Evolutionary conservation across 148 eudicot species (phyloP), one percentile per base, ranked within the genome.

Genomic region (Rhododendron ferrugineum): DNA sequence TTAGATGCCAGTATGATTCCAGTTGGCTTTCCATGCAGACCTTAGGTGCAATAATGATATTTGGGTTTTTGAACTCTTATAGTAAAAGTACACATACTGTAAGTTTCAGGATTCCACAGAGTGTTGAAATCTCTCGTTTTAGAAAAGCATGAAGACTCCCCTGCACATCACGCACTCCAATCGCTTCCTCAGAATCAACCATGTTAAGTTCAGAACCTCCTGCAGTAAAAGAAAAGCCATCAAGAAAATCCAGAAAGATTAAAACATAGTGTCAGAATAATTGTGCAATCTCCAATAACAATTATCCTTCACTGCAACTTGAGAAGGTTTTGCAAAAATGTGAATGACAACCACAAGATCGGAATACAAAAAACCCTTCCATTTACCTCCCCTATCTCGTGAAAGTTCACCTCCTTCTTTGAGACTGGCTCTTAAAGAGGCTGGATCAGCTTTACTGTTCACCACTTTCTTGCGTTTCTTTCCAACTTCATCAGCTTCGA

Each of bases 381-480:
- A 22, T 80, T 58, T 81, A 81, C 84, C 84, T 81, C 73, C 83
- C 73, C 4, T n/a, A 37, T 37, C 22, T 81, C 50, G 50, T 37
- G 84, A 15, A 81, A 40, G 72, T 81, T 81, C 72, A 34, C 47
- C 34, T 14, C 75, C 42, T 70, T 47, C 58, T 11, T 64, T 82
- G 11, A 3, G 44, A 42, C 14, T 70, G 58, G 76, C 16, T 64
- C 82, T 82, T 2, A 66, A 54, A 81, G 84, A 81, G 32, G 81
- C 58, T 73, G 84, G 26, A 82, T 82, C 85, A 82, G 82, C 76
- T 44, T 58, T 82, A 58, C 30, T 18, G 37, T 18, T 86, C 80
- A 62, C 62, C 79, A 82, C 16, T 49, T 76, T 86, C 82, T 82
- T 86, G 58, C 54, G 75, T 32, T 86, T 86, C 77, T 86, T 82